A percentile compares a stretch with the other conserved stretches of the same genome.
phyloP scores from a whole-genome alignment of 2,329 filamentous ascomycete genomes.

The Epichloe uncinata region DNA sequence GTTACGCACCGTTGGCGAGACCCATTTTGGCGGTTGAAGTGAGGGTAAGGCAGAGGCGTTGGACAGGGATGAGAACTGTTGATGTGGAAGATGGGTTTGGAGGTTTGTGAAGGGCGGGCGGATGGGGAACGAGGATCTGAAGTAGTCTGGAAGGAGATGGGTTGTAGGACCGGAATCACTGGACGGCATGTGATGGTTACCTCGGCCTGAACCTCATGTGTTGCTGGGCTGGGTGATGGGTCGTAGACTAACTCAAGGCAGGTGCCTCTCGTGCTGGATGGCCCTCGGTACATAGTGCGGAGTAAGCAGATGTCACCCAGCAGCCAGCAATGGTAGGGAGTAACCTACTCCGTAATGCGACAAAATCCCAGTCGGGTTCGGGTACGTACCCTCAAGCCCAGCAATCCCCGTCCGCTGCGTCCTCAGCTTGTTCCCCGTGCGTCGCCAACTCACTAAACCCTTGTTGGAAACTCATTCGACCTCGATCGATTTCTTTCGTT shows the following conservation, averaged over 20 bases:
- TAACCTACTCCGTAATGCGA: too few species aligned
- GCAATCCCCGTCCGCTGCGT: background rate
- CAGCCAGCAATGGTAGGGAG: too few species aligned
- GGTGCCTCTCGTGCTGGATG: too few species aligned
- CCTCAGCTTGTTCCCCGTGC: background rate
- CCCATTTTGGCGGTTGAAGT: conserved; percentile 39
- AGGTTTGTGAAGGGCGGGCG: too few species aligned
- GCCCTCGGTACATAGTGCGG: too few species aligned
- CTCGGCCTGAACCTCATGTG: conserved; percentile 4
- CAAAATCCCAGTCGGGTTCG: too few species aligned
- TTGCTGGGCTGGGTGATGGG: background rate
- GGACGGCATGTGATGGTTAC: conserved; percentile 3
- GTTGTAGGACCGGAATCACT: background rate
- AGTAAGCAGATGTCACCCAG: too few species aligned
- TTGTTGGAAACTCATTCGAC: background rate
- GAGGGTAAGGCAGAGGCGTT: background rate
- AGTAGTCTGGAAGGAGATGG: too few species aligned
- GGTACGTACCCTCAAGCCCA: too few species aligned
- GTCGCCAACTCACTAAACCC: background rate
- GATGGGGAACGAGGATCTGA: too few species aligned
- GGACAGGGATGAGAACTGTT: background rate
- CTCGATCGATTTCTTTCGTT: background rate
- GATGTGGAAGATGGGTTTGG: background rate
- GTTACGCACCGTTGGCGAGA: conserved; percentile 51
- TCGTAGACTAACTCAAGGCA: too few species aligned